These are phyloP conservation scores for Dictyostelium discoideum DNA, from an alignment of 78 protist genomes.

Conservation along the genomic window DNA sequence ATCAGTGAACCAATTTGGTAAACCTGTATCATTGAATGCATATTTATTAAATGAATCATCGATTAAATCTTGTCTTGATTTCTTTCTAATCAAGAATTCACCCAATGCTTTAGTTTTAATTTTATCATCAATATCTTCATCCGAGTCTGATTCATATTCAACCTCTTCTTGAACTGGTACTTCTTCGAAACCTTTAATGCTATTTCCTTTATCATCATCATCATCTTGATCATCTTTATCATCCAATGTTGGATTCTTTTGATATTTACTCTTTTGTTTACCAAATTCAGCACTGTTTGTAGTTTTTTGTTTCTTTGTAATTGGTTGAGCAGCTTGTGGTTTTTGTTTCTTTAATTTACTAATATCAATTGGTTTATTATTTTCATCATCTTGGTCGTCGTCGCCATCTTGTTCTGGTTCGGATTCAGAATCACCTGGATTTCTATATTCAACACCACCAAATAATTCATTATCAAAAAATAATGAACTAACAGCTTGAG, in stretches of 20 bases:
- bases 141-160: slow-evolving; percentile 41
- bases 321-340: neutral
- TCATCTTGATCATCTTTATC: neutral
- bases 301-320: slow-evolving; percentile 25
- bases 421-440: neutral
- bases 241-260: slow-evolving; percentile 2
- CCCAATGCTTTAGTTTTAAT: slow-evolving; percentile 88
- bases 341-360: neutral
- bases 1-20: slow-evolving; percentile 93
- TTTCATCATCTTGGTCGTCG: neutral
- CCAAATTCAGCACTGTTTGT: neutral
- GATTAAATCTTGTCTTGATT: slow-evolving; percentile 65
- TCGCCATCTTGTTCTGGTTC: neutral
- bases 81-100: slow-evolving; percentile 71
- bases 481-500: neutral
- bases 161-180: slow-evolving; percentile 65
- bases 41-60: slow-evolving; percentile 92
- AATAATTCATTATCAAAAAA: slow-evolving; percentile 33
- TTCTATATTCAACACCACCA: slow-evolving; percentile 17
- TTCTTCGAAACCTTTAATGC: slow-evolving; percentile 5
- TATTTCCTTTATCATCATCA: neutral
- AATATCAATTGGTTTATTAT: slow-evolving; percentile 23
- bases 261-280: neutral
- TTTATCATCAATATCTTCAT: slow-evolving; percentile 20
- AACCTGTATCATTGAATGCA: slow-evolving; percentile 82